Evolutionary conservation across 345 rosid species (phyloP).

Genomic region (Viola odorata): DNA sequence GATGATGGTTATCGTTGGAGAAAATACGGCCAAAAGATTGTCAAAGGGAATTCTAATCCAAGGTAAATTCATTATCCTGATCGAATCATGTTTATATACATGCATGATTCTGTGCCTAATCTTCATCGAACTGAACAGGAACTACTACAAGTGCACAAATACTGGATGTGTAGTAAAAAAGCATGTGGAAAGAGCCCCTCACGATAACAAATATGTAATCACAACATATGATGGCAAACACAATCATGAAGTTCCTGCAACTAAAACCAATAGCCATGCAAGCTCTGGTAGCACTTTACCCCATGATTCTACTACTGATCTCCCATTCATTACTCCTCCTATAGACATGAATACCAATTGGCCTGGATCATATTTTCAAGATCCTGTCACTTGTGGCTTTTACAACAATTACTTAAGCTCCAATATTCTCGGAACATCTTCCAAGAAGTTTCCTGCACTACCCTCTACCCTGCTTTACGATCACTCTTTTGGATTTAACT

Average conservation of each 20-base stretch:
- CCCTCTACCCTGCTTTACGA: constrained; percentile 27
- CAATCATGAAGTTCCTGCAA: constrained; percentile 69
- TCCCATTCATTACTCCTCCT: constrained; percentile 12
- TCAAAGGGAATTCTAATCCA: constrained; percentile 72
- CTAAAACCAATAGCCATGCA: constrained; percentile 59
- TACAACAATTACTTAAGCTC: constrained; percentile 31
- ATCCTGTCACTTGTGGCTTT: constrained; percentile 28
- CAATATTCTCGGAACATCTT: constrained; percentile 33
- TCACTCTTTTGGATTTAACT: constrained; percentile 28
- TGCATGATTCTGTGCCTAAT: too few relatives aligned
- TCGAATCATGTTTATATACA: too few relatives aligned
- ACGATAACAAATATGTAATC: constrained; percentile 47
- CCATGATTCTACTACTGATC: constrained; percentile 26
- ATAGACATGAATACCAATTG: constrained; percentile 24
- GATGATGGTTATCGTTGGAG: constrained; percentile 79
- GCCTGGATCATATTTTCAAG: constrained; percentile 35
- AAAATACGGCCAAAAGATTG: constrained; percentile 72
- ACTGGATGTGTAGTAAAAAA: constrained; percentile 58
- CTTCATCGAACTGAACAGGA: too few relatives aligned
- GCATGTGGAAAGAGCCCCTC: constrained; percentile 71
- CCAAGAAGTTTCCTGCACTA: constrained; percentile 40
- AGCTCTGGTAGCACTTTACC: constrained; percentile 23
- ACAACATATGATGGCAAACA: constrained; percentile 68
- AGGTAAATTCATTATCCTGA: constrained; percentile 29
- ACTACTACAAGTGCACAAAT: constrained; percentile 68